Conservation (phyloP, 345 rosid genomes). For the Orychophragmus violaceus region DNA sequence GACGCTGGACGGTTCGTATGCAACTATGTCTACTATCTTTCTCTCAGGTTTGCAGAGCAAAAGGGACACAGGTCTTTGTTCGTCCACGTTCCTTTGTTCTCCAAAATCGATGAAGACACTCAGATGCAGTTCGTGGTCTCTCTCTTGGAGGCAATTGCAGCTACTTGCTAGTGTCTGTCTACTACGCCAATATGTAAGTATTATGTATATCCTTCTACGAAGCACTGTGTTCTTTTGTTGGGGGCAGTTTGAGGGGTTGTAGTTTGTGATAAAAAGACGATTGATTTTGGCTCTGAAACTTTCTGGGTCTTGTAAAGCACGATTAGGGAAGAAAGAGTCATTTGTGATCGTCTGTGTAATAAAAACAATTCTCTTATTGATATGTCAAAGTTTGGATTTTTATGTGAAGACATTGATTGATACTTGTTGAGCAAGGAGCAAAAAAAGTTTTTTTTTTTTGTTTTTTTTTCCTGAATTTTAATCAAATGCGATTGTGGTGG, state of each 20-base stretch:
- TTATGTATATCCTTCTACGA: slow-evolving; percentile 16
- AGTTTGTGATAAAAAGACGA: background rate
- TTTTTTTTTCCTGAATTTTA: too few relatives aligned
- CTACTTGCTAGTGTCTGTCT: slow-evolving; percentile 37
- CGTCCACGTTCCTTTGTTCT: slow-evolving; percentile 70
- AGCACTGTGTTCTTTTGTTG: slow-evolving; percentile 14
- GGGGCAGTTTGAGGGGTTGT: background rate
- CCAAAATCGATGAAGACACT: slow-evolving; percentile 52
- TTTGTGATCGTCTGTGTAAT: slow-evolving; percentile 22
- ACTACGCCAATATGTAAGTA: slow-evolving; percentile 14
- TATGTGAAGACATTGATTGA: background rate
- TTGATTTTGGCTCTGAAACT: slow-evolving; percentile 18
- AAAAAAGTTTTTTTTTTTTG: too few relatives aligned
- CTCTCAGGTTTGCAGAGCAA: slow-evolving; percentile 59
- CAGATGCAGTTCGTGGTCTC: slow-evolving; percentile 62
- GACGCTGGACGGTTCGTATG: slow-evolving; percentile 76
- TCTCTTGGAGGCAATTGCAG: slow-evolving; percentile 60
- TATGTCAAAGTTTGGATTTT: slow-evolving; percentile 21
- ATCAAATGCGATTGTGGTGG: background rate
- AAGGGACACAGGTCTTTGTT: slow-evolving; percentile 67
- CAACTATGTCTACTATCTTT: slow-evolving; percentile 74
- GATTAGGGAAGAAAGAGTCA: background rate
- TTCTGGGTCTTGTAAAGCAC: background rate
- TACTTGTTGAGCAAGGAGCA: slow-evolving; percentile 22
- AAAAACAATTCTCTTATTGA: slow-evolving; percentile 1